Percentiles rank a stretch among this genome's conserved stretches.
phyloP scores from a whole-genome alignment of 164 flowering plant genomes.

The Vitis rotundifolia region DNA sequence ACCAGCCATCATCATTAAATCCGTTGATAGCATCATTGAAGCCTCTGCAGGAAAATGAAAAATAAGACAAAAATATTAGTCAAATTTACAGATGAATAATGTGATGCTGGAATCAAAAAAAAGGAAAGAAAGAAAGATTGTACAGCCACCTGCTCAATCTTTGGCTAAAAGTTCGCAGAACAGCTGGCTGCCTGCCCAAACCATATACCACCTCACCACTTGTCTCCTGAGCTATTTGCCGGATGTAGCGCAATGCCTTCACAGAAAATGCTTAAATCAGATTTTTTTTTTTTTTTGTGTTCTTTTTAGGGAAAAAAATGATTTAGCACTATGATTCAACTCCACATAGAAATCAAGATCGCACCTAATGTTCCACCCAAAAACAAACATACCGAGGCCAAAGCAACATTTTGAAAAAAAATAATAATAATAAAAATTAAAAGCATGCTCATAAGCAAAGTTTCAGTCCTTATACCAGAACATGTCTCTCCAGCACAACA shows the following conservation, averaged over 20 bases:
- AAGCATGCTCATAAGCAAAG: no score
- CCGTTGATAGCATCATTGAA: slow-evolving; percentile 93
- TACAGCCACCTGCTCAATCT: slow-evolving; percentile 72
- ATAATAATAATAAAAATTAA: neutral
- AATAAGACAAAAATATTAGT: neutral
- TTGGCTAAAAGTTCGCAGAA: slow-evolving; percentile 89
- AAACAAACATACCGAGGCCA: neutral
- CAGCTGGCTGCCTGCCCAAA: slow-evolving; percentile 95
- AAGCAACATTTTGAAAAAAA: neutral
- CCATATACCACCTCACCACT: slow-evolving; percentile 87
- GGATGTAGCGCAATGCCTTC: slow-evolving; percentile 77
- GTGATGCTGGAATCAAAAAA: neutral
- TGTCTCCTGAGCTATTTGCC: slow-evolving; percentile 93
- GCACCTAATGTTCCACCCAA: no score
- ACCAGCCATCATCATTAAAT: slow-evolving; percentile 94
- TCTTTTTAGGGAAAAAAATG: neutral
- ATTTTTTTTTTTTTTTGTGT: neutral
- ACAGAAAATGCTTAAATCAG: slow-evolving; percentile 8
- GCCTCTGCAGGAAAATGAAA: slow-evolving; percentile 48
- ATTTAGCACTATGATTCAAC: neutral
- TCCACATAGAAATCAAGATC: neutral
- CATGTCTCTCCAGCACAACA: no score
- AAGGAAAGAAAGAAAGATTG: neutral
- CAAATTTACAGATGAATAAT: neutral
- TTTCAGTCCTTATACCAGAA: no score